Percentiles rank a stretch among this genome's conserved stretches.
Conservation (phyloP, 257 asterid species). For the Phtheirospermum japonicum region DNA sequence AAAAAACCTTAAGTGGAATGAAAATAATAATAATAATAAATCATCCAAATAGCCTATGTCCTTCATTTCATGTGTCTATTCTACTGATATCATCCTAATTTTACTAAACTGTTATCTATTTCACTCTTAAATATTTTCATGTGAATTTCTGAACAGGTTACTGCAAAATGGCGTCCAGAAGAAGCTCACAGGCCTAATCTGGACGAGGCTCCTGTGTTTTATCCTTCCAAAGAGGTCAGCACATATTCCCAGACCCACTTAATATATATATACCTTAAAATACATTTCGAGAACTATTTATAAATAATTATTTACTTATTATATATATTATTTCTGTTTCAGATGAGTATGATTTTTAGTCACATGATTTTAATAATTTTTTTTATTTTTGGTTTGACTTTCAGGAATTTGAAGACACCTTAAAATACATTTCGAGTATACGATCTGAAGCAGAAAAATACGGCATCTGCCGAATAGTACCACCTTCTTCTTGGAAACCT, state of each 20-base stretch:
- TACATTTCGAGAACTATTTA: too few relatives aligned
- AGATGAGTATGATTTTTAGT: not conserved
- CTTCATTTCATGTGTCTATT: not conserved
- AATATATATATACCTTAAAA: not conserved
- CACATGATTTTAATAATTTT: not conserved
- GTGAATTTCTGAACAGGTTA: slow-evolving; percentile 56
- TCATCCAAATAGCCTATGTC: not conserved
- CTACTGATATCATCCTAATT: not conserved
- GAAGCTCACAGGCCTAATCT: slow-evolving; percentile 74
- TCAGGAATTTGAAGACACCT: slow-evolving; percentile 89
- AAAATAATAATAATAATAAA: not conserved
- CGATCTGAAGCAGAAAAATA: slow-evolving; percentile 78
- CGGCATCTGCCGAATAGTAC: slow-evolving; percentile 97
- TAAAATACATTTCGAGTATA: slow-evolving; percentile 77
- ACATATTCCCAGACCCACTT: slow-evolving; percentile 16
- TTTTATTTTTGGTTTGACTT: not conserved
- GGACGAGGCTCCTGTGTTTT: slow-evolving; percentile 84
- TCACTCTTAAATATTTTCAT: slow-evolving; percentile 21
- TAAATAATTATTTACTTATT: too few relatives aligned
- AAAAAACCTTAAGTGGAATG: not conserved
- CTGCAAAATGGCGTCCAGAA: slow-evolving; percentile 84
- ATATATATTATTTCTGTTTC: not conserved
- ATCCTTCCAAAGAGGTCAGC: slow-evolving; percentile 92
- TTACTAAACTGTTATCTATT: slow-evolving; percentile 4
- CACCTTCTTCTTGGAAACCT: slow-evolving; percentile 96